Base-by-base conservation (phyloP, 2,329 filamentous ascomycete genomes). In the Phaeosphaeria sp. region DNA sequence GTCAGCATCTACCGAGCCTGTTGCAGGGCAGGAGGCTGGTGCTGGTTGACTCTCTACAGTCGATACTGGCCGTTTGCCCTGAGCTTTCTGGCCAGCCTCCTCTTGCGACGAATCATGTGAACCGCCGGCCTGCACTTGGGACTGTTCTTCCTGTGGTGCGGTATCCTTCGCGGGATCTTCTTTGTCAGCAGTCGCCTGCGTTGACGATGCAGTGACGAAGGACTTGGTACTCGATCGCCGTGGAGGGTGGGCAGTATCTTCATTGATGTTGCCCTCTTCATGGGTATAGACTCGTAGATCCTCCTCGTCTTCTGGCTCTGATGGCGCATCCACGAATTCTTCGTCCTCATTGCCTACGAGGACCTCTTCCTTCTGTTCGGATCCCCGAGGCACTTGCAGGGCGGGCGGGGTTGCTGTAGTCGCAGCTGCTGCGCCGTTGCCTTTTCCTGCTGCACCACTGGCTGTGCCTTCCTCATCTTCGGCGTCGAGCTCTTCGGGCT, bases 401-500 rank as follows among this genome's bases (percentile, higher is more conserved):
- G 73, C 69, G 39, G 74, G 68, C 13, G 72, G 68, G 24, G 66
- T 53, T 25, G 67, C 61, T 2, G 65, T 58, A 18, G 59, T 69
- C 11, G 63, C 66, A 47, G 56, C 57, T 25, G 65, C 54, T 21
- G 58, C 47, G 17, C 59, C 66, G 52, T 61, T 67, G 21, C 62
- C 55, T 1, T 51, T 64, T 30, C 58, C 56, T 18, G 57, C 53
- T 42, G 55, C 44, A 18, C 55, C 47, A 3, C 59, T 39, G 21
- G 58, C 56, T 17, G 53, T 59, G 17, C 56, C 63, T 33, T 68
- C 67, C 11, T 66, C 68, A 0, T 74, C 69, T 5, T 72, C 74
- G 8, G 62, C 72, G 3, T 73, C 65, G 8, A 74, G 59, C 39
- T 77, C 71, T 6, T 75, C 72, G 6, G 79, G 79, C 59, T 79